Percentiles rank a stretch among this genome's conserved stretches.
These are phyloP conservation scores for Aphanomyces cochlioides DNA, from an alignment of 352 stramenopile species.

Conservation along the genomic window DNA sequence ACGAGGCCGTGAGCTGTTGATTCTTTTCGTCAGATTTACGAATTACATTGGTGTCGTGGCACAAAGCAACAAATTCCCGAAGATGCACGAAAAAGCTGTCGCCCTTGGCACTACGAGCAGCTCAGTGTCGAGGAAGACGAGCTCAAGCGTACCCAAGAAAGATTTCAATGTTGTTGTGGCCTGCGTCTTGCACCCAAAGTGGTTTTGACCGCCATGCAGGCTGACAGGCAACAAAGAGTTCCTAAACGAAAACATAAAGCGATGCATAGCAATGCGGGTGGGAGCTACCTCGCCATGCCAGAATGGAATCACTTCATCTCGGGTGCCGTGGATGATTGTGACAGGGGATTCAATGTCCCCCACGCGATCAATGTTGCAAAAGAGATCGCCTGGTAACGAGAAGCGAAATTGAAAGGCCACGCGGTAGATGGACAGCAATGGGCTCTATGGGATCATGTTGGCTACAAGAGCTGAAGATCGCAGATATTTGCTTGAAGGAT, in stretches of 20 bases:
- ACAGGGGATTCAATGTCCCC: conserved; percentile 89
- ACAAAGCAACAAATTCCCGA: conserved; percentile 71
- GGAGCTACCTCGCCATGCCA: conserved; percentile 90
- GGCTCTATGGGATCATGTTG: conserved; percentile 53
- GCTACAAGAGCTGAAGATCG: neutral
- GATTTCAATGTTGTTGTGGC: conserved; percentile 99
- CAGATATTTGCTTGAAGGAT: conserved; percentile 80
- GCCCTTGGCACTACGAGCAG: conserved; percentile 38
- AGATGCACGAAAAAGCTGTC: conserved; percentile 81
- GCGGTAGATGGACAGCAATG: conserved; percentile 95
- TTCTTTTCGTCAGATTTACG: conserved; percentile 41
- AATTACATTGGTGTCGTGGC: conserved; percentile 58
- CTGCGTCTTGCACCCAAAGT: conserved; percentile 96
- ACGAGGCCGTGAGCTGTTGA: conserved; percentile 24
- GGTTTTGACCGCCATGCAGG: conserved; percentile 94
- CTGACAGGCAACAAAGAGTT: conserved; percentile 89
- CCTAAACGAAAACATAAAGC: conserved; percentile 34
- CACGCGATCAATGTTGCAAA: conserved; percentile 96
- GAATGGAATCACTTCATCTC: conserved; percentile 98
- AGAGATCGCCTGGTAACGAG: conserved; percentile 95
- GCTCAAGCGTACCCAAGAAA: conserved; percentile 70
- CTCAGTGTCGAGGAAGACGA: conserved; percentile 23
- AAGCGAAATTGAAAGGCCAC: conserved; percentile 99
- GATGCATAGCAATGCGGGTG: neutral
- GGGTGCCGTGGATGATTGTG: conserved; percentile 97